phyloP scores from a whole-genome alignment of 2,329 filamentous ascomycete genomes.

The Monosporascus sp. region DNA sequence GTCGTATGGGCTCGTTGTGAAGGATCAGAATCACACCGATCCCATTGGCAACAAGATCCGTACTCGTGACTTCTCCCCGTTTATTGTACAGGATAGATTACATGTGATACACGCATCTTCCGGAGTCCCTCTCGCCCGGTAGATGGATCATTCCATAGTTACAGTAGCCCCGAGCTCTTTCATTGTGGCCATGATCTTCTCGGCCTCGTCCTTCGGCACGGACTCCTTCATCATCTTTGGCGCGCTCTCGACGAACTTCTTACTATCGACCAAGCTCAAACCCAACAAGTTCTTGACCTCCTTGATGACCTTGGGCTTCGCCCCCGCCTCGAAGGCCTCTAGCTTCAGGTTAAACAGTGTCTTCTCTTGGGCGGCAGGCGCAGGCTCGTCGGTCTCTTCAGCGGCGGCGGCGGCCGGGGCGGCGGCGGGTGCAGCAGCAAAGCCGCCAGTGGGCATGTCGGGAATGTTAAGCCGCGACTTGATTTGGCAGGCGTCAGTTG shows the following conservation, averaged over 20 bases:
- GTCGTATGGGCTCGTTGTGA: neutral
- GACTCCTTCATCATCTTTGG: slow-evolving; percentile 99
- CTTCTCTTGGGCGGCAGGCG: slow-evolving; percentile 88
- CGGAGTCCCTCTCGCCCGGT: slow-evolving; percentile 1
- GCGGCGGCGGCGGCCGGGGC: slow-evolving; percentile 58
- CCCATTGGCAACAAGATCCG: neutral
- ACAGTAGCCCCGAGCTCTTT: slow-evolving; percentile 90
- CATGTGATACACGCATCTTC: slow-evolving; percentile 22
- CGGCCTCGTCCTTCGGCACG: slow-evolving; percentile 96
- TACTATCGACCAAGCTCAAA: slow-evolving; percentile 94
- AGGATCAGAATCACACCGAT: neutral
- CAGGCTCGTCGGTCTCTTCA: slow-evolving; percentile 82
- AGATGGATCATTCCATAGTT: slow-evolving; percentile 71
- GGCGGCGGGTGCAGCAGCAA: slow-evolving; percentile 63
- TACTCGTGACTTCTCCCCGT: slow-evolving; percentile 4
- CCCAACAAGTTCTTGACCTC: slow-evolving; percentile 97
- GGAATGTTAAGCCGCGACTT: slow-evolving; percentile 95
- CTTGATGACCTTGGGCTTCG: slow-evolving; percentile 99
- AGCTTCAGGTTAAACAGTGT: slow-evolving; percentile 96
- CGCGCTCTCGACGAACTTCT: slow-evolving; percentile 99
- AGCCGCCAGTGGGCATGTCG: slow-evolving; percentile 91
- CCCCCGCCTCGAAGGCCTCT: slow-evolving; percentile 74
- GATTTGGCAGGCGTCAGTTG: slow-evolving; percentile 7
- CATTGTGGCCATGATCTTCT: slow-evolving; percentile 95
- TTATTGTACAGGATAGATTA: slow-evolving; percentile 27